phyloP scores from a whole-genome alignment of 2,329 filamentous ascomycete species.

The Scolecobasidium constrictum region DNA sequence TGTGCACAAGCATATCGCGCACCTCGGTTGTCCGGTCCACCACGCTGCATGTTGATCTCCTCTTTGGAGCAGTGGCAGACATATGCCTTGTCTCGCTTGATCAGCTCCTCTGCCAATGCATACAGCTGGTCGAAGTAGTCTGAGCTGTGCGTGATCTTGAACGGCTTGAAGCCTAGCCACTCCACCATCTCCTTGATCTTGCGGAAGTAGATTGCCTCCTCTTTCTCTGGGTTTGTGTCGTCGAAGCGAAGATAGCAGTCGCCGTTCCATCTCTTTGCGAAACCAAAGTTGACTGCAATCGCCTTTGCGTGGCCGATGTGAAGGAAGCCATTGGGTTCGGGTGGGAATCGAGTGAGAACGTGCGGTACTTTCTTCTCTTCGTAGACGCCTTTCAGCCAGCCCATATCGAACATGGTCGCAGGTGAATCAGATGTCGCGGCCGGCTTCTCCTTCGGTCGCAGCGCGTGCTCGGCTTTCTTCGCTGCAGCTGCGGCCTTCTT shows the following conservation, averaged over 20 bases:
- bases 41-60: conserved; percentile 79
- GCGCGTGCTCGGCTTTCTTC: conserved; percentile 21
- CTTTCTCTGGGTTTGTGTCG: conserved; percentile 89
- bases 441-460: conserved; percentile 11
- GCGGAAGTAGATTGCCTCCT: conserved; percentile 80
- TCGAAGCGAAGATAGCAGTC: conserved; percentile 72
- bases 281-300: conserved; percentile 93
- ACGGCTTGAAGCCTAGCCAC: conserved; percentile 79
- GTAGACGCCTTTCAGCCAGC: conserved; percentile 40
- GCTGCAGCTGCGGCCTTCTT: conserved; percentile 31
- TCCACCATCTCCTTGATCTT: conserved; percentile 80
- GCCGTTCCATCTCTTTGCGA: conserved; percentile 74
- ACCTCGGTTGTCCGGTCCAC: conserved; percentile 57
- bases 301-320: conserved; percentile 94
- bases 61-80: conserved; percentile 78
- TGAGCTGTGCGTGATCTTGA: conserved; percentile 72
- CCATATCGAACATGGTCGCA: conserved; percentile 33
- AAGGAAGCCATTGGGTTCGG: conserved; percentile 76
- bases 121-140: conserved; percentile 87
- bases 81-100: conserved; percentile 57
- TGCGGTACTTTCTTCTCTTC: conserved; percentile 36
- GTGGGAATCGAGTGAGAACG: conserved; percentile 39
- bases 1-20: conserved; percentile 73
- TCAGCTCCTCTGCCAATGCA: conserved; percentile 76
- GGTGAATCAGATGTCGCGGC: conserved; percentile 15